phyloP scores from a whole-genome alignment of 2,329 filamentous ascomycete genomes.

The Cytospora mali region DNA sequence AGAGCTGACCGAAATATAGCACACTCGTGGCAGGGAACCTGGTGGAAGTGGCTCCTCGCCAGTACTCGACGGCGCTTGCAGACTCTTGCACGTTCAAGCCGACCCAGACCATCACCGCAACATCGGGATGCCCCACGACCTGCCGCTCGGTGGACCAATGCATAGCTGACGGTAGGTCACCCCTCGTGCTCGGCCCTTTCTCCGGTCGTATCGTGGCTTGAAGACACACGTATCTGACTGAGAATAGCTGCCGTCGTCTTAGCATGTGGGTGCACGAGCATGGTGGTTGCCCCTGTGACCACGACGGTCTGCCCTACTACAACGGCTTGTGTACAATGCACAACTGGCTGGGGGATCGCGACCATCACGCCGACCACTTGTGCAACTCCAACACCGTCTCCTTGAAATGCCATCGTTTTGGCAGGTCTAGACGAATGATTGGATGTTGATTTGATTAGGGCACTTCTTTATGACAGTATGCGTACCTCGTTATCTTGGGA shows the following conservation, averaged over 20 bases:
- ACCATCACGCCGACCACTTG: constrained; percentile 6
- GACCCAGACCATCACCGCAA: constrained; percentile 21
- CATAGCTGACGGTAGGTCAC: constrained; percentile 5
- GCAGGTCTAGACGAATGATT: too few relatives aligned
- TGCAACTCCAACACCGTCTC: neutral
- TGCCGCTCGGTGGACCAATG: constrained; percentile 2
- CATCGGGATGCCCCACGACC: constrained; percentile 14
- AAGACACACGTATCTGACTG: neutral
- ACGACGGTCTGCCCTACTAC: constrained; percentile 19
- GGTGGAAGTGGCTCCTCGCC: neutral
- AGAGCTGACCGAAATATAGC: neutral
- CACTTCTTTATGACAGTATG: too few relatives aligned
- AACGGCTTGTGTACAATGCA: constrained; percentile 17
- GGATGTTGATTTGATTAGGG: too few relatives aligned
- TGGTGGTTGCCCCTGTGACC: constrained; percentile 4
- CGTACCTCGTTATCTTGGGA: too few relatives aligned
- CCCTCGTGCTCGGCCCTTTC: neutral
- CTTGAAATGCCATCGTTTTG: neutral
- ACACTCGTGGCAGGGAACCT: neutral
- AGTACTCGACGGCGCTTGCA: neutral
- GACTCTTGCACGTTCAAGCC: constrained; percentile 14
- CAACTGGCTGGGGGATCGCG: constrained; percentile 12
- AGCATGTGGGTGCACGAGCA: constrained; percentile 11
- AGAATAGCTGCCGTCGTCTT: neutral
- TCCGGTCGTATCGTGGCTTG: neutral